Conservation (phyloP, 768 basidiomycete species). For the Termitomyces sp. region DNA sequence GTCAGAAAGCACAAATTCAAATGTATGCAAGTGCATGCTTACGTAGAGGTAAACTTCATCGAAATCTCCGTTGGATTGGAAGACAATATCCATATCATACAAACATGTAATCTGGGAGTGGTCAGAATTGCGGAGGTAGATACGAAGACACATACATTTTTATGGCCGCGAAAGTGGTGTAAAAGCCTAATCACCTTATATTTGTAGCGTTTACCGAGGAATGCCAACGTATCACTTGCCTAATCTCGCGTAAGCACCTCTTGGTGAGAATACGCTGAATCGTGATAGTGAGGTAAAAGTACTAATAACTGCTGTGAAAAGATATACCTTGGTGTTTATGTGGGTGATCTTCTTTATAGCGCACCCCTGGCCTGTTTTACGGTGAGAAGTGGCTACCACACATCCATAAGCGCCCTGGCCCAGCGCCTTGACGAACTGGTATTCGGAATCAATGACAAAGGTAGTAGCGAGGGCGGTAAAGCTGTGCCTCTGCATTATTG, state of each 20-base stretch:
- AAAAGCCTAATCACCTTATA: conserved; percentile 51
- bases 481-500: conserved; percentile 61
- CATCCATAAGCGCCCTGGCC: conserved; percentile 95
- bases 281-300: neutral
- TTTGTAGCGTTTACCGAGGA: neutral
- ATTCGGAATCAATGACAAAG: conserved; percentile 84
- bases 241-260: conserved; percentile 92
- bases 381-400: conserved; percentile 82
- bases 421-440: conserved; percentile 94
- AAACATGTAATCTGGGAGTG: conserved; percentile 81
- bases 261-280: conserved; percentile 89
- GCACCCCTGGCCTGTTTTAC: conserved; percentile 77
- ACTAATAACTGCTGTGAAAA: neutral
- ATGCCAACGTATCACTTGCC: conserved; percentile 35
- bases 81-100: conserved; percentile 98
- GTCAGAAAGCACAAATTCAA: conserved; percentile 1
- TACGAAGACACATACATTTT: conserved; percentile 62
- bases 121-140: conserved; percentile 10
- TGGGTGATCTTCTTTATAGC: conserved; percentile 97
- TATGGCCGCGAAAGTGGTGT: conserved; percentile 98
- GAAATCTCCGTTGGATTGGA: conserved; percentile 86
- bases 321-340: conserved; percentile 74
- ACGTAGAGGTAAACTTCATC: conserved; percentile 97
- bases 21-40: conserved; percentile 21
- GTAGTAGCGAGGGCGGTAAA: conserved; percentile 82